Conservation (phyloP, 345 rosid species). For the Eucalyptus lansdowneana region DNA sequence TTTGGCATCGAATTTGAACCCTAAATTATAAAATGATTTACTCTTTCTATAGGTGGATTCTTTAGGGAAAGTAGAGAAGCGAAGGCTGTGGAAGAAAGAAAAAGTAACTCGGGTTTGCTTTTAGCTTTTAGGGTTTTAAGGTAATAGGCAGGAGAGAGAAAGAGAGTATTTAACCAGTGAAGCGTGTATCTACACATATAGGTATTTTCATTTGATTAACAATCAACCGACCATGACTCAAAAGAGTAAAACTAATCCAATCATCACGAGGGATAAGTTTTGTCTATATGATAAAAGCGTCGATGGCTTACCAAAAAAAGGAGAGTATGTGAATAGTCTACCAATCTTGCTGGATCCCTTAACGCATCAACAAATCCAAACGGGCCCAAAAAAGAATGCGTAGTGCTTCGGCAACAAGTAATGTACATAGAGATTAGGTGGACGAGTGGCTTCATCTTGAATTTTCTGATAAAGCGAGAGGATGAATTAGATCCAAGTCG, state of each 20-base stretch:
- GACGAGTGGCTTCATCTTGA: background rate
- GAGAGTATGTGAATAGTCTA: background rate
- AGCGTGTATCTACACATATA: background rate
- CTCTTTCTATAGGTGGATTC: too few species aligned
- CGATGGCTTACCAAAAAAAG: background rate
- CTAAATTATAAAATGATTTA: too few species aligned
- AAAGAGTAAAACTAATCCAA: background rate
- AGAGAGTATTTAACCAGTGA: background rate
- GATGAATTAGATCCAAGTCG: background rate
- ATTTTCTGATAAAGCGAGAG: background rate
- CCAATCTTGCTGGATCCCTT: background rate
- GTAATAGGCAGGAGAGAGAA: too few species aligned
- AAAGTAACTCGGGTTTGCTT: too few species aligned
- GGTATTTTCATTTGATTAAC: background rate
- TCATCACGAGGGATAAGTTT: background rate
- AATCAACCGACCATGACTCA: background rate
- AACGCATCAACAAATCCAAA: background rate
- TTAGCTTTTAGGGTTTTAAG: too few species aligned
- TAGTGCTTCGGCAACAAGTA: background rate
- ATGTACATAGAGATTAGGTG: background rate
- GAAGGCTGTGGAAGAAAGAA: too few species aligned
- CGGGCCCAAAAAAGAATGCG: background rate
- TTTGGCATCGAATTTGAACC: too few species aligned
- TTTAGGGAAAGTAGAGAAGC: too few species aligned
- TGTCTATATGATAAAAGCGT: background rate